A percentile compares a stretch with the other conserved stretches of the same genome.
phyloP scores from a whole-genome alignment of 257 asterid species.

The Capsicum baccatum region DNA sequence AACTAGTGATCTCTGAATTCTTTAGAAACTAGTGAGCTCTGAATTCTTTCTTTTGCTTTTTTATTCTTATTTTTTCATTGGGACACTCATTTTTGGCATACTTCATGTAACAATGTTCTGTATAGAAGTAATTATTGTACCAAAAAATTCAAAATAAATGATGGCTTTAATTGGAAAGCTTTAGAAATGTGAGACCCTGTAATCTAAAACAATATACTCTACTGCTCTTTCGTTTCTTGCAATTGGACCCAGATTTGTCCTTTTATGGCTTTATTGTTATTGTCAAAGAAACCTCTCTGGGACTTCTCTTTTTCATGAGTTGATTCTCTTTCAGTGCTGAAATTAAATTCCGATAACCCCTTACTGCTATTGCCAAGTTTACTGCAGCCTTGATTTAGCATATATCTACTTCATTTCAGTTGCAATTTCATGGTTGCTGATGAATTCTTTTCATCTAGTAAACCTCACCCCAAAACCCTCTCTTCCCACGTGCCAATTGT shows the following conservation, averaged over 20 bases:
- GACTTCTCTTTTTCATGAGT: neutral
- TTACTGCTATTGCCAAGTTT: neutral
- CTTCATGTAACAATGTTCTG: neutral
- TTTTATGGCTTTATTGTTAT: neutral
- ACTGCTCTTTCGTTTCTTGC: neutral
- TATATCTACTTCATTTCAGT: neutral
- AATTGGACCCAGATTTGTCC: conserved; percentile 1
- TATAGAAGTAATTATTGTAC: neutral
- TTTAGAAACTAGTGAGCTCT: neutral
- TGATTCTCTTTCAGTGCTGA: conserved; percentile 3
- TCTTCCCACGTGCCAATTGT: neutral
- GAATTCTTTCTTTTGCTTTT: neutral
- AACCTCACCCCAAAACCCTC: neutral
- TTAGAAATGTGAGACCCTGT: neutral
- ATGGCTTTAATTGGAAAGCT: neutral
- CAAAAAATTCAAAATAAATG: neutral
- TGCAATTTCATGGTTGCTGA: neutral
- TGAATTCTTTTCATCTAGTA: conserved; percentile 6
- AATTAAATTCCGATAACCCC: neutral
- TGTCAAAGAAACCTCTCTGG: neutral
- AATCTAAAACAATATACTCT: neutral
- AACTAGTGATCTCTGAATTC: neutral
- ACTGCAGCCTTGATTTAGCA: neutral
- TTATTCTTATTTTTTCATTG: neutral
- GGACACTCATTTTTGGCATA: neutral